phyloP scores from a whole-genome alignment of 371 early-diverging fungal genomes.

The Mortierella sp. region DNA sequence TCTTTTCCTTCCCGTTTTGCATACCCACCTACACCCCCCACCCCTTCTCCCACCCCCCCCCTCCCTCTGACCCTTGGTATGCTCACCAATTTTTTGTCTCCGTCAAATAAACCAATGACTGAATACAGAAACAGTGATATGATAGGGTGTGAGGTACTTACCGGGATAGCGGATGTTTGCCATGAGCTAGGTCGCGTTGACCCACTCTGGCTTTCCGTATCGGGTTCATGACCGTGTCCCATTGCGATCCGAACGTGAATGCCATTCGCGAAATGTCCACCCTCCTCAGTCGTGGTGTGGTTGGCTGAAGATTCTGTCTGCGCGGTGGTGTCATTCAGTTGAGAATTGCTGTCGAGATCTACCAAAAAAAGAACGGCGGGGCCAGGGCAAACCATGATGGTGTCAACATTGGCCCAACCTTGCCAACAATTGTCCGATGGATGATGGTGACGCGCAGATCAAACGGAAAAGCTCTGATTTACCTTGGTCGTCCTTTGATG shows the following conservation, averaged over 20 bases:
- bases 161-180: constrained; percentile 41
- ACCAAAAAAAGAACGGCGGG: too few relatives aligned
- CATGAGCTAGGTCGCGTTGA: constrained; percentile 46
- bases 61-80: background rate
- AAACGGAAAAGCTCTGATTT: too few relatives aligned
- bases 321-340: constrained; percentile 3
- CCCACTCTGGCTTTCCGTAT: constrained; percentile 38
- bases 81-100: background rate
- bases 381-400: too few relatives aligned
- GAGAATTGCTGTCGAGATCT: constrained; percentile 16
- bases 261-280: background rate
- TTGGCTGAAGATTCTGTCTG: background rate
- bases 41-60: background rate
- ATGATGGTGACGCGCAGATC: too few relatives aligned
- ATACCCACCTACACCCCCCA: background rate
- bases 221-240: constrained; percentile 19
- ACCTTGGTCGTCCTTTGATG: background rate
- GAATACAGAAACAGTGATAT: too few relatives aligned
- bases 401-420: too few relatives aligned
- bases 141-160: constrained; percentile 7
- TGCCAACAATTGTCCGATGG: too few relatives aligned
- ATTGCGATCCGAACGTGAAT: constrained; percentile 21
- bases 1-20: background rate
- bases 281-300: constrained; percentile 4
- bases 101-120: too few relatives aligned